Conservation (phyloP, 352 stramenopile species). For the Phytophthora syringae region DNA sequence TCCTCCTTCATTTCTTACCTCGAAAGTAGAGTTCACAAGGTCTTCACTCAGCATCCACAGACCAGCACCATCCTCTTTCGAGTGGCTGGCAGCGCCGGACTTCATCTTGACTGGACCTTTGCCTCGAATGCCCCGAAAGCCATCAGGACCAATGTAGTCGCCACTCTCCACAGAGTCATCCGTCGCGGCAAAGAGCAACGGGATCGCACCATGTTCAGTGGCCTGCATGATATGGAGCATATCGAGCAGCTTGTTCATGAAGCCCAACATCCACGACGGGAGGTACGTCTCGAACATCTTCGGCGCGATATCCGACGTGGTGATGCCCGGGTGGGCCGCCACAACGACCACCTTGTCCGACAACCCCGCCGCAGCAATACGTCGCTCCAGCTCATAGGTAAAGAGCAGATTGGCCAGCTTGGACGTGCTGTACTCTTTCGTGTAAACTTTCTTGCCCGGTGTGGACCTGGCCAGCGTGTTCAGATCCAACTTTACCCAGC, state of each 20-base stretch:
- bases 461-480: slow-evolving; percentile 33
- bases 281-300: slow-evolving; percentile 31
- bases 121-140: slow-evolving; percentile 38
- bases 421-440: slow-evolving; percentile 56
- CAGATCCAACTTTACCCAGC: slow-evolving; percentile 37
- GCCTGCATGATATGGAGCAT: slow-evolving; percentile 46
- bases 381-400: slow-evolving; percentile 50
- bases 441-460: slow-evolving; percentile 38
- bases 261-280: slow-evolving; percentile 32
- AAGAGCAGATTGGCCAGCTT: slow-evolving; percentile 58
- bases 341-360: slow-evolving; percentile 36
- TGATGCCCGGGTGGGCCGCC: slow-evolving; percentile 40
- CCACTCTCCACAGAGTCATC: slow-evolving; percentile 27
- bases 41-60: slow-evolving; percentile 52
- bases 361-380: slow-evolving; percentile 32
- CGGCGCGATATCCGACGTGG: slow-evolving; percentile 35
- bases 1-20: slow-evolving; percentile 12
- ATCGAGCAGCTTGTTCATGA: slow-evolving; percentile 34
- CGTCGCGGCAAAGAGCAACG: slow-evolving; percentile 42
- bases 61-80: slow-evolving; percentile 24
- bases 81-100: slow-evolving; percentile 40
- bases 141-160: slow-evolving; percentile 35
- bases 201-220: slow-evolving; percentile 33
- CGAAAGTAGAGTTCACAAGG: slow-evolving; percentile 25
- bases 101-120: slow-evolving; percentile 31